Evolutionary conservation across 345 rosid genomes (phyloP).

Genomic region (Iberis pinnata): DNA sequence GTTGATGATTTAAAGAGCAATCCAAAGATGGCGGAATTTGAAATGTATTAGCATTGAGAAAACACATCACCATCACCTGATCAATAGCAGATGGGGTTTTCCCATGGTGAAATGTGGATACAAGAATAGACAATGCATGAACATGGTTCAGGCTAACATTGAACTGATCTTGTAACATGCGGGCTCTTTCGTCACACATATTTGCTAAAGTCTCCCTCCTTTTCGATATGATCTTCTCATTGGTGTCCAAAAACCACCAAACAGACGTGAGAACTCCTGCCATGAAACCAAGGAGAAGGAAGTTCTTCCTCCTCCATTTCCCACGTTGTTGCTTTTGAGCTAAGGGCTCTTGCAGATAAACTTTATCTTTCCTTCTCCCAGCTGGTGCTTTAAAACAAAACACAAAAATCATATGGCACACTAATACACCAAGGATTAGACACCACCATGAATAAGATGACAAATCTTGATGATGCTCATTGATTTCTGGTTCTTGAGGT

Average conservation of each 20-base stretch:
- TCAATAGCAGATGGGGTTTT: slow-evolving; percentile 82
- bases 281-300: slow-evolving; percentile 44
- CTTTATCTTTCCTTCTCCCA: neutral
- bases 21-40: neutral
- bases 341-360: no score
- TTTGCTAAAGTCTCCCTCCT: slow-evolving; percentile 66
- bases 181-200: slow-evolving; percentile 96
- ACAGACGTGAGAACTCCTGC: slow-evolving; percentile 45
- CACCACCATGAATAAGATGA: slow-evolving; percentile 5
- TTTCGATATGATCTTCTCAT: slow-evolving; percentile 26
- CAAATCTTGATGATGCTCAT: neutral
- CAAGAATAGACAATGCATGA: slow-evolving; percentile 91
- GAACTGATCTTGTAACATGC: slow-evolving; percentile 98
- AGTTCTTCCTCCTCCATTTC: slow-evolving; percentile 69
- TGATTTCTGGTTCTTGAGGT: neutral
- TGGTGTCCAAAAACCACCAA: slow-evolving; percentile 55
- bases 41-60: neutral
- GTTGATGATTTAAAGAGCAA: neutral
- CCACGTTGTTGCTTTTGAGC: slow-evolving; percentile 38
- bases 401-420: slow-evolving; percentile 1
- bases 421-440: neutral
- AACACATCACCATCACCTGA: slow-evolving; percentile 47
- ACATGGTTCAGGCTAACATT: slow-evolving; percentile 97
- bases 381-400: neutral
- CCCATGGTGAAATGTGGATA: slow-evolving; percentile 94